These are phyloP conservation scores for Podospora pseudoanserina DNA, from an alignment of 495 filamentous ascomycete genomes.

Conservation along the genomic window DNA sequence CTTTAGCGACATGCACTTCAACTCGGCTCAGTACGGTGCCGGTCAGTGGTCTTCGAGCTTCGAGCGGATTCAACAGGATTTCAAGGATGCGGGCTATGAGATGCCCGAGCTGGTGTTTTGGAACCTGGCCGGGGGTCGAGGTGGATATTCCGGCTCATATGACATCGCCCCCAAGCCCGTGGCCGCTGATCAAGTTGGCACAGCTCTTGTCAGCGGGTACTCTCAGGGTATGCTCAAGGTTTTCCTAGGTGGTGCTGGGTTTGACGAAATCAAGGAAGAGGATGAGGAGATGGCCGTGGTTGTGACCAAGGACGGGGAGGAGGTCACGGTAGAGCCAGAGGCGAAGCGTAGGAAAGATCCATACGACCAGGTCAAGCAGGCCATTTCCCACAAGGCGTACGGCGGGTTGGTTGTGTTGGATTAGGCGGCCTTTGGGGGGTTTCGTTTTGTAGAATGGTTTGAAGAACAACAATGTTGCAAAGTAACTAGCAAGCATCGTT, in stretches of 20 bases:
- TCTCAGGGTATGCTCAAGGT: background rate
- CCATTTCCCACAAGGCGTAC: background rate
- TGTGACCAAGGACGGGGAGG: background rate
- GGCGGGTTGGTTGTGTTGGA: background rate
- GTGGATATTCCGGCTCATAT: background rate
- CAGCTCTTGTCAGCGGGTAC: background rate
- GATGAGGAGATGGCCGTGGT: background rate
- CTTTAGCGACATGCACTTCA: background rate
- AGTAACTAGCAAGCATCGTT: too few relatives aligned
- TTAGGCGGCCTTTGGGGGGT: background rate
- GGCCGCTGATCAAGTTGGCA: background rate
- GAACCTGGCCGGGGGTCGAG: background rate
- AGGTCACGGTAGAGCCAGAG: background rate
- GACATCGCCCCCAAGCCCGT: background rate
- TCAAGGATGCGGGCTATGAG: background rate
- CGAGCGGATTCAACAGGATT: background rate
- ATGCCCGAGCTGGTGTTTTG: slow-evolving; percentile 1
- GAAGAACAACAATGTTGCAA: too few relatives aligned
- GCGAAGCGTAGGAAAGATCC: background rate
- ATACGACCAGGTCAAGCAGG: background rate
- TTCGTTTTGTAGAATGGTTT: too few relatives aligned
- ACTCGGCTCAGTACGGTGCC: background rate
- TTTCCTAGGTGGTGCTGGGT: background rate
- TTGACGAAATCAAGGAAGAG: background rate
- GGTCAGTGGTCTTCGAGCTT: background rate